Percentiles rank a stretch among this genome's conserved stretches.
phyloP scores from a whole-genome alignment of 2,329 filamentous ascomycete species.

The Aspergillus pseudoglaucus region DNA sequence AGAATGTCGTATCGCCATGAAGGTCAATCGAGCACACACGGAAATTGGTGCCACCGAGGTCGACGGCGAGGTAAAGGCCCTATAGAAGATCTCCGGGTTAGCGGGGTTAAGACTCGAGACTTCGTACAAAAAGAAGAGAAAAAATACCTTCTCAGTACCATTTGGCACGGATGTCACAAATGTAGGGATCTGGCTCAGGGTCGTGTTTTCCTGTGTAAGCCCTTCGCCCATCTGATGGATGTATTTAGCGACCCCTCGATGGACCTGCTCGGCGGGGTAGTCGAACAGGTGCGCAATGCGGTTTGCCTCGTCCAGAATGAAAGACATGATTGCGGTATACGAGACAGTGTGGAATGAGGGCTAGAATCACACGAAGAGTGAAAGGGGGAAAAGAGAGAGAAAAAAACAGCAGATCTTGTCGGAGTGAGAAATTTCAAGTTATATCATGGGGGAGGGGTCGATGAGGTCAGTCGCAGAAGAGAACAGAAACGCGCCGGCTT shows the following conservation, averaged over 20 bases:
- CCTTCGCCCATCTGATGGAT: slow-evolving; percentile 83
- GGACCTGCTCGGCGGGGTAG: slow-evolving; percentile 69
- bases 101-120: neutral
- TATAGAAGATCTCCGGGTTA: slow-evolving; percentile 30
- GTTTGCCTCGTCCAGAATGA: slow-evolving; percentile 63
- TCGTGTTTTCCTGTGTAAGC: slow-evolving; percentile 67
- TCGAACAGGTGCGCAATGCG: slow-evolving; percentile 80
- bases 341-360: neutral
- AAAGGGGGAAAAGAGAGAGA: slow-evolving; percentile 2
- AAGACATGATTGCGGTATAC: slow-evolving; percentile 18
- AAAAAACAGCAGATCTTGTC: neutral
- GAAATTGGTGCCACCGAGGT: slow-evolving; percentile 97
- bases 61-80: slow-evolving; percentile 93
- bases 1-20: slow-evolving; percentile 92
- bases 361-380: neutral
- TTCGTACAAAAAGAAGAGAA: neutral
- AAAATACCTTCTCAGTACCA: slow-evolving; percentile 84
- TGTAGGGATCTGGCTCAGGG: slow-evolving; percentile 90
- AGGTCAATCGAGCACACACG: slow-evolving; percentile 92
- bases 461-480: slow-evolving; percentile 25
- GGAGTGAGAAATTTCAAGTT: neutral
- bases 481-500: neutral
- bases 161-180: slow-evolving; percentile 95
- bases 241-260: slow-evolving; percentile 76
- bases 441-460: slow-evolving; percentile 15